These are phyloP conservation scores for Psophocarpus tetragonolobus DNA, from an alignment of 306 rosid genomes.

Conservation along the genomic window DNA sequence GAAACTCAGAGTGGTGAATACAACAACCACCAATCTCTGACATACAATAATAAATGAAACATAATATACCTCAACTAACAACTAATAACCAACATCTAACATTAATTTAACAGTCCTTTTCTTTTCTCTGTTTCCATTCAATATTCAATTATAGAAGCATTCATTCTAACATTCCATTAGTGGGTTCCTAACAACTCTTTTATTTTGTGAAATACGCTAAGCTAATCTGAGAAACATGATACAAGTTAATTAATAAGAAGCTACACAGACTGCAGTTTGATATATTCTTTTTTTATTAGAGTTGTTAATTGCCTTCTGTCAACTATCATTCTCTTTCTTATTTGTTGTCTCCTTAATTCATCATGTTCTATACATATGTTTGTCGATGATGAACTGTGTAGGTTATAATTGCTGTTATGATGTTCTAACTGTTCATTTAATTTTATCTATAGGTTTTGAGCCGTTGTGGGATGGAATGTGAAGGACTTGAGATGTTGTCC, in stretches of 20 bases:
- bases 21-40: too few relatives aligned
- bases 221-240: not conserved
- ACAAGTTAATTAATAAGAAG: constrained; percentile 5
- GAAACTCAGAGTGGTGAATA: too few relatives aligned
- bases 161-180: not conserved
- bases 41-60: too few relatives aligned
- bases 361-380: not conserved
- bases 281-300: constrained; percentile 21
- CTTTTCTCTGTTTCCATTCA: not conserved
- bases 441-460: constrained; percentile 72
- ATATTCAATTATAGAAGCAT: not conserved
- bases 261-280: not conserved
- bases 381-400: constrained; percentile 27
- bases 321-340: not conserved
- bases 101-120: too few relatives aligned
- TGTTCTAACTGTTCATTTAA: constrained; percentile 27
- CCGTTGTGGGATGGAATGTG: constrained; percentile 87
- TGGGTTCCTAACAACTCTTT: not conserved
- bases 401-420: not conserved
- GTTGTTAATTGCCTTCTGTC: constrained; percentile 17
- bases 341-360: not conserved
- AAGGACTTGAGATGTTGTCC: constrained; percentile 76
- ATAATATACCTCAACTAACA: too few relatives aligned
- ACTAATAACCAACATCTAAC: too few relatives aligned
- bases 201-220: constrained; percentile 16